phyloP scores from a whole-genome alignment of 1,284 basidiomycete genomes.

The Uromyces viciae-fabae region DNA sequence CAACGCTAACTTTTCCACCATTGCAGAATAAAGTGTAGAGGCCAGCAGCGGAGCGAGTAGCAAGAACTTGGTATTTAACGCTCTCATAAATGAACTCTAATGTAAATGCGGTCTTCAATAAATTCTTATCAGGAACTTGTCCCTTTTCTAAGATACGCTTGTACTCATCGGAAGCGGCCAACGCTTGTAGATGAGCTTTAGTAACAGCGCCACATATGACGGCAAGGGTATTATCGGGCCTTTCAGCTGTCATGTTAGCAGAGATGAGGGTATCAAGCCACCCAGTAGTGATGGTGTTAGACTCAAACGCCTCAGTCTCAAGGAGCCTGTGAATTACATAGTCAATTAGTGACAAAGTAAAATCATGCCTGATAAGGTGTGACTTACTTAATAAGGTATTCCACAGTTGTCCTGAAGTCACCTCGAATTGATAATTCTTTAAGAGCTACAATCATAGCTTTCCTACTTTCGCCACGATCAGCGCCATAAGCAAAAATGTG shows the following conservation, averaged over 20 bases:
- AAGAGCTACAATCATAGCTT: slow-evolving; percentile 99
- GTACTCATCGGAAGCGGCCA: slow-evolving; percentile 87
- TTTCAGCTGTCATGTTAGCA: slow-evolving; percentile 89
- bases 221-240: slow-evolving; percentile 84
- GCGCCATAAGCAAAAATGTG: slow-evolving; percentile 99
- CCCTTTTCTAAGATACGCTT: slow-evolving; percentile 95
- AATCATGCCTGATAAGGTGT: not conserved
- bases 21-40: slow-evolving; percentile 95
- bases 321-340: slow-evolving; percentile 75
- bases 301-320: slow-evolving; percentile 91
- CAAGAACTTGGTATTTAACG: slow-evolving; percentile 90
- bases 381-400: slow-evolving; percentile 62
- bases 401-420: slow-evolving; percentile 97
- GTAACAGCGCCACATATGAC: slow-evolving; percentile 96
- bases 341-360: not conserved
- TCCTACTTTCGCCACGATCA: slow-evolving; percentile 88
- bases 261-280: slow-evolving; percentile 98
- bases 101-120: slow-evolving; percentile 92
- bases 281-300: slow-evolving; percentile 96
- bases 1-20: slow-evolving; percentile 84
- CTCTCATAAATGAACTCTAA: slow-evolving; percentile 94
- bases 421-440: slow-evolving; percentile 98
- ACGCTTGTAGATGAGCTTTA: slow-evolving; percentile 85
- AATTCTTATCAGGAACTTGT: slow-evolving; percentile 89
- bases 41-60: slow-evolving; percentile 79